phyloP scores from a whole-genome alignment of 345 rosid species.

The Acer yangbiense region DNA sequence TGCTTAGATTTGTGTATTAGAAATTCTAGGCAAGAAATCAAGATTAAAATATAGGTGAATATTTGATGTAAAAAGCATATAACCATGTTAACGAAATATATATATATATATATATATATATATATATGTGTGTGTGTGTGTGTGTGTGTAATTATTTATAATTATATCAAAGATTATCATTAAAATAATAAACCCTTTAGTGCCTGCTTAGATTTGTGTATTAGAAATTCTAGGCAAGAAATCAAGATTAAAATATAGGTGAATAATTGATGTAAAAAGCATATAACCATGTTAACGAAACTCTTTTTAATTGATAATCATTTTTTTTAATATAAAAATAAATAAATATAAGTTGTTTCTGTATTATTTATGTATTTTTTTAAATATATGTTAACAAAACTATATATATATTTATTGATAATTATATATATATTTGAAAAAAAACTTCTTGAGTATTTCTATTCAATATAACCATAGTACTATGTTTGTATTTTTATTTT shows the following conservation, averaged over 20 bases:
- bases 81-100: background rate
- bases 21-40: constrained; percentile 12
- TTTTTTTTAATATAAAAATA: too few species aligned
- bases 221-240: constrained; percentile 11
- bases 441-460: too few species aligned
- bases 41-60: background rate
- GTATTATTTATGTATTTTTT: too few species aligned
- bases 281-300: background rate
- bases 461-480: too few species aligned
- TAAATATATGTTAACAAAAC: too few species aligned
- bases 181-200: background rate
- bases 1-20: background rate
- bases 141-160: too few species aligned
- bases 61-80: background rate
- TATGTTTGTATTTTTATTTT: too few species aligned
- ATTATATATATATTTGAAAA: too few species aligned
- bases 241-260: background rate
- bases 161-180: background rate
- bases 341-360: too few species aligned
- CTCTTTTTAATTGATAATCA: background rate
- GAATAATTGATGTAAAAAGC: background rate
- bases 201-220: background rate
- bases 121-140: too few species aligned
- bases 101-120: too few species aligned
- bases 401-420: too few species aligned